Conservation (phyloP, 768 basidiomycete species). For the Leccinellum albellum region DNA sequence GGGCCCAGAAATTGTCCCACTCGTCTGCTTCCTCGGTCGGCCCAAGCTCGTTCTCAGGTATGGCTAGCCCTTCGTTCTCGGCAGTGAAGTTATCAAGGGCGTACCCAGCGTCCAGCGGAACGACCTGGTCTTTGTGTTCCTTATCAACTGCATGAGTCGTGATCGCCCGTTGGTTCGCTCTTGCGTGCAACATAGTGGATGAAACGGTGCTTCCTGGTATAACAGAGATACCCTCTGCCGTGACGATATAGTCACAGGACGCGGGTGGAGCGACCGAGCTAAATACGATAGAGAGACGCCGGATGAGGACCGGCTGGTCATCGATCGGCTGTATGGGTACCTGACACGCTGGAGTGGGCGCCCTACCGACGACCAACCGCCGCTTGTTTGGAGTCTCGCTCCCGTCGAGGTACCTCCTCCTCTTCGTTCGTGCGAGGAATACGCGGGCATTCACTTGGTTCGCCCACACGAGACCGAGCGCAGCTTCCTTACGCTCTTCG, state of each 20-base stretch:
- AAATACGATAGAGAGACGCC: constrained; percentile 76
- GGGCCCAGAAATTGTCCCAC: constrained; percentile 47
- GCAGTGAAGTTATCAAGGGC: constrained; percentile 25
- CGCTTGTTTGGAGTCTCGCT: constrained; percentile 28
- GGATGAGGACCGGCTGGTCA: constrained; percentile 51
- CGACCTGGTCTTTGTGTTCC: constrained; percentile 18
- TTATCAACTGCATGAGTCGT: constrained; percentile 1
- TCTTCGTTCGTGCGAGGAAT: constrained; percentile 73
- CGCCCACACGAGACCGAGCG: constrained; percentile 88
- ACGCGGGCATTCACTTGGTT: constrained; percentile 87
- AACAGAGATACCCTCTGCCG: constrained; percentile 50
- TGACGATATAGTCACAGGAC: constrained; percentile 75
- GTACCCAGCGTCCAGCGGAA: constrained; percentile 37
- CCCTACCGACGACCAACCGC: constrained; percentile 9
- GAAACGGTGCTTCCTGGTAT: constrained; percentile 24
- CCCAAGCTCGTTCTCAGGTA: constrained; percentile 26
- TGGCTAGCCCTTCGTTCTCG: constrained; percentile 10
- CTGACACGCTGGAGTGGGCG: neutral
- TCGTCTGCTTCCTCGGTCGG: constrained; percentile 34
- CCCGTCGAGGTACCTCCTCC: constrained; percentile 54
- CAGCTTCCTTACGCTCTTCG: constrained; percentile 70
- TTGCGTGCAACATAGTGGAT: neutral
- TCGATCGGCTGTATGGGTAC: constrained; percentile 24
- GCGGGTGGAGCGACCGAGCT: constrained; percentile 55
- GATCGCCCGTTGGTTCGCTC: constrained; percentile 5